A percentile compares a stretch with the other conserved stretches of the same genome.
phyloP scores from a whole-genome alignment of 805 yeast species.

The Middelhovenomyces tepae region DNA sequence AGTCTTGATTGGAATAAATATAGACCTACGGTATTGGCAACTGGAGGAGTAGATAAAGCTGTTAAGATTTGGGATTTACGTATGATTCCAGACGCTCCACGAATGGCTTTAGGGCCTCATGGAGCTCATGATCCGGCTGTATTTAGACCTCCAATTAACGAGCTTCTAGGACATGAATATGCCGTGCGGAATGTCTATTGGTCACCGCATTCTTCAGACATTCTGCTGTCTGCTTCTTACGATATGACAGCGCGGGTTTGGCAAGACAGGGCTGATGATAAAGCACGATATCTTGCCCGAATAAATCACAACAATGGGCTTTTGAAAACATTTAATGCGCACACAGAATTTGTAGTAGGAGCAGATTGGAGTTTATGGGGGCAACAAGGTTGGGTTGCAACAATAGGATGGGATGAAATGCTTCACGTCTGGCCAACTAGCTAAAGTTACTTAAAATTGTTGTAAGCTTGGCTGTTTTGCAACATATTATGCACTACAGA shows the following conservation, averaged over 20 bases:
- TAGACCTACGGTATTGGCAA: slow-evolving; percentile 65
- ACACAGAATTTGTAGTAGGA: slow-evolving; percentile 85
- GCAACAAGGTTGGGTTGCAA: slow-evolving; percentile 87
- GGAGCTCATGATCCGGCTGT: no score
- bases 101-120: background rate
- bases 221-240: slow-evolving; percentile 68
- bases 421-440: slow-evolving; percentile 88
- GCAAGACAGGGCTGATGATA: slow-evolving; percentile 60
- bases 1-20: slow-evolving; percentile 89
- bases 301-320: slow-evolving; percentile 40
- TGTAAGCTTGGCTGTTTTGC: no score
- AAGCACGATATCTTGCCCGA: slow-evolving; percentile 35
- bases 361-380: slow-evolving; percentile 98
- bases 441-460: no score
- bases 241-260: slow-evolving; percentile 91
- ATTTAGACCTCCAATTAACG: slow-evolving; percentile 61
- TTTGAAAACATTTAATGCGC: slow-evolving; percentile 51
- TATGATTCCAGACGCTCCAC: slow-evolving; percentile 39
- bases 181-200: slow-evolving; percentile 77
- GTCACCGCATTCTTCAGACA: slow-evolving; percentile 79
- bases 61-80: slow-evolving; percentile 85
- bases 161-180: slow-evolving; percentile 76
- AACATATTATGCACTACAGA: no score
- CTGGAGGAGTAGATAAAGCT: slow-evolving; percentile 86
- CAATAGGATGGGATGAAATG: slow-evolving; percentile 97